Base-by-base conservation (phyloP, 202 grass and related monocot species). In the Saccharum hybrid region DNA sequence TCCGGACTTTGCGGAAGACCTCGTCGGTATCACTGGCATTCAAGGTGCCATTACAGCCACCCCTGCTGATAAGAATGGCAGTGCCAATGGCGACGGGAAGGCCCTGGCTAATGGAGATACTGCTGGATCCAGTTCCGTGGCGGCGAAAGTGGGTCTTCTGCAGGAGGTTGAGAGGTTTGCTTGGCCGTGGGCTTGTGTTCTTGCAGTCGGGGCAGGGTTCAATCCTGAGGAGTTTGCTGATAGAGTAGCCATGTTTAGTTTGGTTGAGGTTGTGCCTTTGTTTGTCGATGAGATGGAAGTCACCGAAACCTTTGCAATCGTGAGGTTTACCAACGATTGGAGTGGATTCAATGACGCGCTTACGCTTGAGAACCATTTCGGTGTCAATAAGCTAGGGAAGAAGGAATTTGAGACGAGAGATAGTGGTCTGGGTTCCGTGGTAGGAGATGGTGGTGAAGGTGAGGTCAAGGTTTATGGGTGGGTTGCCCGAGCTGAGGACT, bases 101-200 rank as follows among this genome's bases (percentile, higher is more conserved):
- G 43, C 66, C 3, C 8, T 48, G 59, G 69, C 66, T 36, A 63
- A 76, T 14, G 62, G 26, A n/a, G 49, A 48, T 64, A 10, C 67
- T 15, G 43, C 23, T 2, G 84, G 75, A 72, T 80, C 88, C 70
- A 51, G 76, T 78, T 40, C 39, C 5, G 65, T 7, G 8, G 62
- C 62, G 23, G 79, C 12, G 5, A 18, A 63, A n/a, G 21, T 9
- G 48, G 76, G 6, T n/a, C 30, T 26, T 1, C 18, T 12, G 1
- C 22, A 11, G 74, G 78, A 92, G 30, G 70, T 83, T 37, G 94
- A 94, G 71, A 88, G 75, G 30, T 98, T 85, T 73, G 87, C 83
- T 54, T 98, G 90, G 92, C 96, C 92, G 18, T 98, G 96, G 96
- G 82, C 56, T 66, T 91, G 80, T 21, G 68, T 98, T 76, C 85